These are phyloP conservation scores for Ocimum tenuiflorum DNA, from an alignment of 257 asterid species.

Conservation along the genomic window DNA sequence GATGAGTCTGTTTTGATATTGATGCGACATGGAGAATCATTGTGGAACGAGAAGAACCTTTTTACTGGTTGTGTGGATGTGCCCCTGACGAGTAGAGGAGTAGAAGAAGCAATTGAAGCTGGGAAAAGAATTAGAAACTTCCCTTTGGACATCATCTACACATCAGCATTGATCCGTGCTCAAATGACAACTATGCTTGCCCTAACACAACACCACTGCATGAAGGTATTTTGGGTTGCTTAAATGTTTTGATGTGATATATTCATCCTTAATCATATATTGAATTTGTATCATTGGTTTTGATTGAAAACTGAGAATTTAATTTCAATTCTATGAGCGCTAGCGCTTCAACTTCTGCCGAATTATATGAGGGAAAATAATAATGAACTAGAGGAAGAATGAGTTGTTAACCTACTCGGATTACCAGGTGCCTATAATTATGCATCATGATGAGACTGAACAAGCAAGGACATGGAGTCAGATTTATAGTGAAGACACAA, in stretches of 20 bases:
- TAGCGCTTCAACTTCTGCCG: not conserved
- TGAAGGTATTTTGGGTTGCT: constrained; percentile 45
- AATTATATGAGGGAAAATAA: not conserved
- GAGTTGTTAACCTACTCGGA: constrained; percentile 17
- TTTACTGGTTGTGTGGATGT: constrained; percentile 95
- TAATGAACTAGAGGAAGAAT: not conserved
- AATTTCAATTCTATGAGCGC: not conserved
- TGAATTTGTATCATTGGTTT: not conserved
- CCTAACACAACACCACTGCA: constrained; percentile 70
- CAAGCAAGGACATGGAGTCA: constrained; percentile 70
- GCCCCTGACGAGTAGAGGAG: constrained; percentile 77
- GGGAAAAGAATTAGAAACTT: constrained; percentile 71
- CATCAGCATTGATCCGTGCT: constrained; percentile 77
- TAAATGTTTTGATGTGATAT: not conserved
- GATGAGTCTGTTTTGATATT: constrained; percentile 69
- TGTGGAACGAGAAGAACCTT: constrained; percentile 93
- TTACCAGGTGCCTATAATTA: constrained; percentile 67
- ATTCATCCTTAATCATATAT: not conserved
- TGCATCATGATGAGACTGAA: constrained; percentile 59
- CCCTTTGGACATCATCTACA: constrained; percentile 75
- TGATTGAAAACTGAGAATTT: not conserved
- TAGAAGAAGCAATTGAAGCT: constrained; percentile 84
- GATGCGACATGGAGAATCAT: constrained; percentile 88
- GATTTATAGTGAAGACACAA: constrained; percentile 54
- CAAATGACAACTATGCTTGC: constrained; percentile 97